Conservation (phyloP, 2,329 filamentous ascomycete genomes). For the Penicillium freii region DNA sequence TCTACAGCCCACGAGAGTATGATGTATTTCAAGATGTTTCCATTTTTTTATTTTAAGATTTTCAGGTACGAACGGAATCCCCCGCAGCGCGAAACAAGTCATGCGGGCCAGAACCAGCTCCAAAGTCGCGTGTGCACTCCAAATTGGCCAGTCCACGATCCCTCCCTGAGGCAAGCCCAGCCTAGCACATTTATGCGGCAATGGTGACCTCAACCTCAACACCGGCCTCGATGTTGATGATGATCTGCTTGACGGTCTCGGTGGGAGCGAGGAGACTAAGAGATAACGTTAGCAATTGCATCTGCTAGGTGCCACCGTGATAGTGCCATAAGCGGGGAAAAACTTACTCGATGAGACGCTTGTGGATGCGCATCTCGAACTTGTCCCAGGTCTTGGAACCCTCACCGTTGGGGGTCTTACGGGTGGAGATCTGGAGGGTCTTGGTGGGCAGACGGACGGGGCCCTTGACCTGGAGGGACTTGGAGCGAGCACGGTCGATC, state of each 20-base stretch:
- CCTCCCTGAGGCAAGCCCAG: slow-evolving; percentile 23
- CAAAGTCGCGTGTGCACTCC: slow-evolving; percentile 17
- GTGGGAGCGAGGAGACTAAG: slow-evolving; percentile 88
- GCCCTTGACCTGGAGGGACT: slow-evolving; percentile 98
- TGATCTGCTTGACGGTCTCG: slow-evolving; percentile 63
- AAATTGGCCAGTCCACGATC: slow-evolving; percentile 20
- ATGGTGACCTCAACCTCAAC: slow-evolving; percentile 56
- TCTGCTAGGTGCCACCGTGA: not conserved
- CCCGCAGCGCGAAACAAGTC: slow-evolving; percentile 19
- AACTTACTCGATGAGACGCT: slow-evolving; percentile 88
- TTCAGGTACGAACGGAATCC: slow-evolving; percentile 34
- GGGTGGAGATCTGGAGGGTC: slow-evolving; percentile 93
- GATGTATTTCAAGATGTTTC: slow-evolving; percentile 30
- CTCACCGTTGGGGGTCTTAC: slow-evolving; percentile 99
- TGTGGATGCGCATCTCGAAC: slow-evolving; percentile 99
- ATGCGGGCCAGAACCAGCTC: slow-evolving; percentile 17
- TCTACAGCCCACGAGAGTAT: not conserved
- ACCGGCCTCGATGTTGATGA: slow-evolving; percentile 55
- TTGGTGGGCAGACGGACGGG: slow-evolving; percentile 97
- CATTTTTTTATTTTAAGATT: slow-evolving; percentile 32
- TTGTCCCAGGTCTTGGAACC: slow-evolving; percentile 99
- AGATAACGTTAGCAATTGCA: slow-evolving; percentile 15
- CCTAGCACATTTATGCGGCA: slow-evolving; percentile 45
- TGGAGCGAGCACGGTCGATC: slow-evolving; percentile 96
- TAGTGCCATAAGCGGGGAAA: not conserved